Conservation (phyloP, 139 green algal species). For the Chlorella sp. region DNA sequence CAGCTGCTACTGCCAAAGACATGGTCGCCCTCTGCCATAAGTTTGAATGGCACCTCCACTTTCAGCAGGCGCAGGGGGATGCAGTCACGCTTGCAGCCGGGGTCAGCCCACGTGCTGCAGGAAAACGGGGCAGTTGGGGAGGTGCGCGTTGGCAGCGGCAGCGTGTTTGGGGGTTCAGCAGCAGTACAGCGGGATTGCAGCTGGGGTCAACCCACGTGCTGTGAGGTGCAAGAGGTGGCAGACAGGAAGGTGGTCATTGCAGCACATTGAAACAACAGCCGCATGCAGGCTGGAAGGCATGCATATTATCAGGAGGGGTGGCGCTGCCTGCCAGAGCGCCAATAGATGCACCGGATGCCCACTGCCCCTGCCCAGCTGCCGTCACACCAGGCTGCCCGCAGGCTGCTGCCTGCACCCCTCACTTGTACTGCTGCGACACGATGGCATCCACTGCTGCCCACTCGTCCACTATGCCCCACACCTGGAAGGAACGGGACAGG, state of each 20-base stretch:
- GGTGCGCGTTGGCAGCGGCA: no score
- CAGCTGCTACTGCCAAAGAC: not conserved
- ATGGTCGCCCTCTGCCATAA: not conserved
- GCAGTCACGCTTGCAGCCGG: not conserved
- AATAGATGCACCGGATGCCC: not conserved
- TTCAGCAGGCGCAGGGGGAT: not conserved
- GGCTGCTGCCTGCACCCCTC: not conserved
- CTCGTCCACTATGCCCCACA: constrained; percentile 19
- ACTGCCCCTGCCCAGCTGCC: not conserved
- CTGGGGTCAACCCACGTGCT: no score
- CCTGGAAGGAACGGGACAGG: not conserved
- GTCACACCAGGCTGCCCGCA: not conserved
- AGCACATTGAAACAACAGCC: no score
- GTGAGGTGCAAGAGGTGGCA: no score
- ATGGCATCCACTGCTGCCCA: not conserved
- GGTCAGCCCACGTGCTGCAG: not conserved
- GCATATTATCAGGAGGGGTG: not conserved
- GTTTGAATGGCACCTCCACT: constrained; percentile 15
- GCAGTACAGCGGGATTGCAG: no score
- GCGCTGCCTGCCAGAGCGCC: not conserved
- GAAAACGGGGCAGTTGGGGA: no score
- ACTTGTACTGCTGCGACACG: constrained; percentile 1
- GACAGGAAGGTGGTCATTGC: no score
- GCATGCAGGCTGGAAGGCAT: not conserved
- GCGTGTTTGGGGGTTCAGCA: no score